Conservation (phyloP, 2,329 filamentous ascomycete genomes). For the Xenoacremonium recifei region DNA sequence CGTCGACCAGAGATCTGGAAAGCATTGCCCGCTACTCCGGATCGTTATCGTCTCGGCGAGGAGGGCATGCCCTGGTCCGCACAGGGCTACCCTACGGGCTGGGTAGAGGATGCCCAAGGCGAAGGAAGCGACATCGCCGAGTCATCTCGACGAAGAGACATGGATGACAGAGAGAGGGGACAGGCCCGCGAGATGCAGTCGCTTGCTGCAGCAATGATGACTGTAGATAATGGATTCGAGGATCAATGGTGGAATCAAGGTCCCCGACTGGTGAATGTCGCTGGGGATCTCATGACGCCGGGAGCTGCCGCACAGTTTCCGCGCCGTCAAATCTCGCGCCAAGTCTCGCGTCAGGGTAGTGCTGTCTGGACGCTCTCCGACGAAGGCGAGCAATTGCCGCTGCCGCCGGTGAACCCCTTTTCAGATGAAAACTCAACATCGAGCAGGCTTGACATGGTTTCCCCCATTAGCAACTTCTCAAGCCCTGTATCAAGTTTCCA, state of each 20-base stretch:
- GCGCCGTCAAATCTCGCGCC: too few species aligned
- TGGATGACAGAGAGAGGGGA: conserved; percentile 31
- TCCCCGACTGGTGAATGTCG: conserved; percentile 23
- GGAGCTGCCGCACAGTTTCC: conserved; percentile 11
- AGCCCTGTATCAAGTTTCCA: conserved; percentile 21
- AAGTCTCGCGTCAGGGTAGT: conserved; percentile 11
- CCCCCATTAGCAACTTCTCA: conserved; percentile 22
- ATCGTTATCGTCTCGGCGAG: conserved; percentile 40
- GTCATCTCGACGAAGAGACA: conserved; percentile 9
- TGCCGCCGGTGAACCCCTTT: conserved; percentile 6
- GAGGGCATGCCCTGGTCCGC: conserved; percentile 48
- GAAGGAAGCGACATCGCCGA: conserved; percentile 5
- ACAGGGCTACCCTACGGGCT: conserved; percentile 25
- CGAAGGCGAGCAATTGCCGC: not conserved
- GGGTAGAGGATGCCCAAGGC: conserved; percentile 6
- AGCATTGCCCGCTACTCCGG: conserved; percentile 39
- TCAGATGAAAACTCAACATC: conserved; percentile 14
- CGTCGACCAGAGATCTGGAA: conserved; percentile 36
- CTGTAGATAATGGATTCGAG: conserved; percentile 58
- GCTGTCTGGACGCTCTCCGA: conserved; percentile 17
- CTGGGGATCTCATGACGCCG: conserved; percentile 18
- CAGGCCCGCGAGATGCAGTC: conserved; percentile 42
- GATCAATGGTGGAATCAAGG: conserved; percentile 58
- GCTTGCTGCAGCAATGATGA: conserved; percentile 53
- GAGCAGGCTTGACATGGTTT: conserved; percentile 22